Percentiles rank a stretch among this genome's conserved stretches.
phyloP scores from a whole-genome alignment of 2,329 filamentous ascomycete species.

The Teratosphaeria epicoccoides region DNA sequence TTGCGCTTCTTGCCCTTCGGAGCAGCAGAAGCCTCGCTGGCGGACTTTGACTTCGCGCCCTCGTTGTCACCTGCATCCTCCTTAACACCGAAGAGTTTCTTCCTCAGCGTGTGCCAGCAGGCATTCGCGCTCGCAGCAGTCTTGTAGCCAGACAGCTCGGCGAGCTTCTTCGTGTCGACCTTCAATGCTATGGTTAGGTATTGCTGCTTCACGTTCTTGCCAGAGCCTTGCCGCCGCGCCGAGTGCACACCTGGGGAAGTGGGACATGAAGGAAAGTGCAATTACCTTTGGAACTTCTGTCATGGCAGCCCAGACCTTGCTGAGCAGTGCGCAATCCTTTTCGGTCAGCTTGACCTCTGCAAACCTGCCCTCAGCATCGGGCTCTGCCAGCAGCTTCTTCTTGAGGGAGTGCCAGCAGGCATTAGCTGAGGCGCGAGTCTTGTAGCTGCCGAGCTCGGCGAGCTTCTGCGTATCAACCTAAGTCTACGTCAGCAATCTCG shows the following conservation, averaged over 20 bases:
- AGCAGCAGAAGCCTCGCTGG: not conserved
- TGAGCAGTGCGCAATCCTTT: not conserved
- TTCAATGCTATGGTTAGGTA: not conserved
- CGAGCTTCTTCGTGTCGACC: constrained; percentile 11
- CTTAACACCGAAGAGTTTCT: constrained; percentile 9
- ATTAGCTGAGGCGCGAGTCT: constrained; percentile 12
- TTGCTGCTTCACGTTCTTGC: not conserved
- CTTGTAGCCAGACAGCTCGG: constrained; percentile 10
- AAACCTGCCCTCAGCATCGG: not conserved
- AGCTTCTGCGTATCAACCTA: constrained; percentile 11
- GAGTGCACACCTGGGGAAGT: not conserved
- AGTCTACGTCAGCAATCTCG: not conserved
- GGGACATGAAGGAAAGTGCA: not conserved
- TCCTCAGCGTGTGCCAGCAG: constrained; percentile 6
- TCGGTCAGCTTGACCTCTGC: not conserved
- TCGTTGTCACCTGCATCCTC: not conserved
- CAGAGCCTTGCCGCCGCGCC: not conserved
- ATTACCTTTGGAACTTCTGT: not conserved
- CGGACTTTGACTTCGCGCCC: not conserved
- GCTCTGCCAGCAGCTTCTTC: constrained; percentile 11
- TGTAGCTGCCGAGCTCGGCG: constrained; percentile 9
- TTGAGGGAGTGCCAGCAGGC: constrained; percentile 4
- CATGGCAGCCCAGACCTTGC: not conserved
- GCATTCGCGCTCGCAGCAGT: constrained; percentile 11
- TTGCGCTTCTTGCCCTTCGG: not conserved